Base-by-base conservation (phyloP, 305 asterid species). In the Coffea humblotiana region DNA sequence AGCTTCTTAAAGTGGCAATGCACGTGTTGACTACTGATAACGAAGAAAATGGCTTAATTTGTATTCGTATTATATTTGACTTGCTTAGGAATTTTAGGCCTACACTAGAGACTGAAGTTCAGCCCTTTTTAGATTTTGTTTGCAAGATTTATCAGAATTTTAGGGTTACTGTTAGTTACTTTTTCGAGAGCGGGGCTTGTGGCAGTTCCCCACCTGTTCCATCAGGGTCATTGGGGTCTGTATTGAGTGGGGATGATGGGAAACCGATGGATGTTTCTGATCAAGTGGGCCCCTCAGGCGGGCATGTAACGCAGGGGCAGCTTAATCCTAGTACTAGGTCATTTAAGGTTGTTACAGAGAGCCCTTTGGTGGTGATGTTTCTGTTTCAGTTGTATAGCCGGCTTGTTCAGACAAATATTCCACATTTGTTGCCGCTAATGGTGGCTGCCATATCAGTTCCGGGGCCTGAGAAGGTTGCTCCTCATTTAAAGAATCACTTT, bases 281-380 rank as follows among this genome's bases (percentile, higher is more conserved):
- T 88, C 97, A 90, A 84, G 84, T 94, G 86, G 93, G 95, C 71
- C 79, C 92, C 45, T 78, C 93, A 6, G 86, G 90, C 75, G 85
- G 87, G 78, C 91, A 86, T 90, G 89, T 74, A 82, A 93, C 81
- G 27, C 78, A 90, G 19, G 97, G 95, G 78, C 97, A 89, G 86
- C 97, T 96, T 71, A 96, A 96, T 86, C 98, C 99, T 18, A 96
- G 98, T 83, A 90, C 98, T 5, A 90, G 99, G 89, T 96, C 99
- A 3, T 96, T 96, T 81, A 96, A 94, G 91, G 93, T 96, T 79
- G 95, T 96, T 73, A 96, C 98, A 0, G 99, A 96, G 97, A 94
- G 97, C 89, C 99, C 99, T 1, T 82, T 96, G 90, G 98, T 94
- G 81, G 98, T 94, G 84, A 96, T 96, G 99, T 96, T 96, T 84